These are phyloP conservation scores for Angomonas ambiguus DNA, from an alignment of 208 protist genomes.

Conservation along the genomic window DNA sequence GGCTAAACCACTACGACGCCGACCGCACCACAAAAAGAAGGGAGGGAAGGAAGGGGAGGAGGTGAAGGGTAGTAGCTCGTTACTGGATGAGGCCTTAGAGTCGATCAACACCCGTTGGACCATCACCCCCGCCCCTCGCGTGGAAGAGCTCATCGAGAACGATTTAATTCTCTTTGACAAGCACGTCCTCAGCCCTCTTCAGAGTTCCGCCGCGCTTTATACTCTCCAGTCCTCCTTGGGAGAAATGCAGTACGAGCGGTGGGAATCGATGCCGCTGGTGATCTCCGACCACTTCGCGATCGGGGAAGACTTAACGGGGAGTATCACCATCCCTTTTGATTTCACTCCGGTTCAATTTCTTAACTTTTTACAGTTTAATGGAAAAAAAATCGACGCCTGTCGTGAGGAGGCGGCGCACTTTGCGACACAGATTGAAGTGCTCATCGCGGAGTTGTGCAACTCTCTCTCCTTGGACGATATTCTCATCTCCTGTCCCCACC, in stretches of 20 bases:
- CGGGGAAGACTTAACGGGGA: constrained; percentile 62
- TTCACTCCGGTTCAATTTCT: constrained; percentile 78
- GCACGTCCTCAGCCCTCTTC: constrained; percentile 63
- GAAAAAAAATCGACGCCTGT: constrained; percentile 45
- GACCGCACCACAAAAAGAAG: constrained; percentile 12
- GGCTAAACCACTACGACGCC: constrained; percentile 71
- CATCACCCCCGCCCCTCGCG: constrained; percentile 59
- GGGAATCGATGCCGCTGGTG: constrained; percentile 87
- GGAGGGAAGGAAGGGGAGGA: constrained; percentile 9
- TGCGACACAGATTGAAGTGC: constrained; percentile 64
- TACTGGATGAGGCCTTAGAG: constrained; percentile 86
- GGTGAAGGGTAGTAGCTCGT: constrained; percentile 26
- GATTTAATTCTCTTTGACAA: constrained; percentile 83
- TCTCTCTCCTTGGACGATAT: constrained; percentile 79
- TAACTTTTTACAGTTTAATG: constrained; percentile 80
- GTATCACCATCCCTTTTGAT: constrained; percentile 86
- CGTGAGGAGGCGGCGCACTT: constrained; percentile 40
- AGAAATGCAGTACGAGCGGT: constrained; percentile 82
- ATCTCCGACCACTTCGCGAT: constrained; percentile 75
- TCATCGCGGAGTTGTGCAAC: constrained; percentile 76
- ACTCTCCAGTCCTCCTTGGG: constrained; percentile 77
- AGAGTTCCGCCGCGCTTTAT: constrained; percentile 80
- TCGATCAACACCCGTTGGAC: constrained; percentile 69
- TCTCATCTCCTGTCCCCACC: constrained; percentile 88
- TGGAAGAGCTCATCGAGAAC: constrained; percentile 89